phyloP scores from a whole-genome alignment of 2,329 filamentous ascomycete genomes.

The Exophiala aquamarina region DNA sequence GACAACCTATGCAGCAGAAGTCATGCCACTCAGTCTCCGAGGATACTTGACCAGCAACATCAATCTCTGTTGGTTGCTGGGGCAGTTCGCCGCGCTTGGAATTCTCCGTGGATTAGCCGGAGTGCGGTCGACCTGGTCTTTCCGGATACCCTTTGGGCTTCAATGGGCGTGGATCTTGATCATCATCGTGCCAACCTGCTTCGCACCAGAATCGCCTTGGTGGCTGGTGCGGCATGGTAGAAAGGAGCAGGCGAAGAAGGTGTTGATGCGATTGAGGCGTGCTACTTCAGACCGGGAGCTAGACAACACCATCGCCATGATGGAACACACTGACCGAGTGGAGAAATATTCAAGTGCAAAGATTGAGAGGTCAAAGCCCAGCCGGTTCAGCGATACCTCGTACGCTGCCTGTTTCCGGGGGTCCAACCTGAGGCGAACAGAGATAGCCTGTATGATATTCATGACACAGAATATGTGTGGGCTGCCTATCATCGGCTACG shows the following conservation, averaged over 20 bases:
- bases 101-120: constrained; percentile 33
- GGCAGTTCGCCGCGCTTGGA: constrained; percentile 31
- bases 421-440: constrained; percentile 37
- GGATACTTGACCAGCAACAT: constrained; percentile 36
- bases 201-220: constrained; percentile 40
- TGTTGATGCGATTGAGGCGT: constrained; percentile 34
- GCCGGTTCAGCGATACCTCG: constrained; percentile 31
- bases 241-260: constrained; percentile 33
- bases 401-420: constrained; percentile 33
- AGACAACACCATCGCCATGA: constrained; percentile 85
- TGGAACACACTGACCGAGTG: constrained; percentile 43
- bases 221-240: constrained; percentile 38
- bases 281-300: constrained; percentile 64
- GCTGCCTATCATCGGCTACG: constrained; percentile 59
- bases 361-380: background rate
- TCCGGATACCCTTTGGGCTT: constrained; percentile 34
- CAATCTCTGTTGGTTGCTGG: constrained; percentile 42
- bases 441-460: constrained; percentile 40
- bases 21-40: constrained; percentile 28
- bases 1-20: constrained; percentile 31
- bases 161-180: constrained; percentile 55
- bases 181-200: constrained; percentile 41
- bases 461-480: constrained; percentile 64
- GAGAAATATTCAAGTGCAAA: background rate
- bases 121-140: constrained; percentile 35